phyloP scores from a whole-genome alignment of 148 eudicot genomes.

The Drosera capensis region DNA sequence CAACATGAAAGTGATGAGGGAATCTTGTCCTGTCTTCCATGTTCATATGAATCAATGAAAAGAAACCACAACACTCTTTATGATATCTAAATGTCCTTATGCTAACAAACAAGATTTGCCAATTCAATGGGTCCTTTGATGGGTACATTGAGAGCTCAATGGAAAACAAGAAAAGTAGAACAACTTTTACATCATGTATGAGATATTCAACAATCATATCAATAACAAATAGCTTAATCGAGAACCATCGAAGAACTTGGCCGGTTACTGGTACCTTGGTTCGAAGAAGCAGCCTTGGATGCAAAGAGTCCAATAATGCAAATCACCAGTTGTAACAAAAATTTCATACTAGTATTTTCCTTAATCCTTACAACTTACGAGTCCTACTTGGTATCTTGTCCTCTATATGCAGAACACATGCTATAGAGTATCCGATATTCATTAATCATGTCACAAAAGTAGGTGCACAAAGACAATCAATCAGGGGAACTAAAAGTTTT shows the following conservation, averaged over 20 bases:
- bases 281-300: not conserved
- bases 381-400: no score
- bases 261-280: not conserved
- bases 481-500: no score
- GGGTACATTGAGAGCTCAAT: conserved; percentile 7
- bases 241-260: not conserved
- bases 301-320: no score
- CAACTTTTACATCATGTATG: conserved; percentile 5
- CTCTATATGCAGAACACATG: no score
- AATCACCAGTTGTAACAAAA: no score
- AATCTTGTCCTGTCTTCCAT: not conserved
- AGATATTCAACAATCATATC: conserved; percentile 4
- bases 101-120: not conserved
- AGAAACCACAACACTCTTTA: not conserved
- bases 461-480: no score
- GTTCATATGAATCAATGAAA: not conserved
- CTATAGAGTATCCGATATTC: no score
- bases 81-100: not conserved
- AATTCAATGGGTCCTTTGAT: conserved; percentile 1
- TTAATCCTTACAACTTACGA: no score
- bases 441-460: no score
- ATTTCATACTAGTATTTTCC: no score
- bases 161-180: conserved; percentile 8
- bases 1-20: not conserved
- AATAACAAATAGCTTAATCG: conserved; percentile 8